Evolutionary conservation across 305 asterid genomes (phyloP).

Genomic region (Rubia balearica): DNA sequence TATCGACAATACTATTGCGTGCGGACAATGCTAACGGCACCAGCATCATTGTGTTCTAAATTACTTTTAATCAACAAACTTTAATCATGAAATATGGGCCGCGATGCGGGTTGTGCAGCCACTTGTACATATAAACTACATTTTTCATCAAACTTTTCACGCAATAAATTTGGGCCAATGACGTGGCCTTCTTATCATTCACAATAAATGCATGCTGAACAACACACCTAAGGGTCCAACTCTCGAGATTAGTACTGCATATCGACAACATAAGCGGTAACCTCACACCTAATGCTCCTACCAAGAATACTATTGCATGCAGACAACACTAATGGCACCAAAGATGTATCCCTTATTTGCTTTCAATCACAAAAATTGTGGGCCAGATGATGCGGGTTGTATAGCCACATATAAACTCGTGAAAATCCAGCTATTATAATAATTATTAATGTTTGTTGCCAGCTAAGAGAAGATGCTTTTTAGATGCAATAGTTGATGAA

Average conservation of each 20-base stretch:
- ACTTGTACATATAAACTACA: neutral
- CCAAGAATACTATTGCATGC: neutral
- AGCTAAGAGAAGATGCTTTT: conserved; percentile 1
- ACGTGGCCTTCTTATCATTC: neutral
- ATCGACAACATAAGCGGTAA: neutral
- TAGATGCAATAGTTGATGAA: neutral
- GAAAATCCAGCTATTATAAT: neutral
- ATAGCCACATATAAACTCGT: neutral
- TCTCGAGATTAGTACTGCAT: neutral
- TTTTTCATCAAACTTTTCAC: neutral
- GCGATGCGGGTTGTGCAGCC: too few species aligned
- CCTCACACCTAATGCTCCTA: conserved; percentile 6
- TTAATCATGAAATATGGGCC: too few species aligned
- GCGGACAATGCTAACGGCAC: neutral
- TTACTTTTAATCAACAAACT: too few species aligned
- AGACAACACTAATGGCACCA: conserved; percentile 2
- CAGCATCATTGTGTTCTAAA: neutral
- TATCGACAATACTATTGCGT: neutral
- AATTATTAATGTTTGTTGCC: conserved; percentile 2
- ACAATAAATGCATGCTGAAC: conserved; percentile 1
- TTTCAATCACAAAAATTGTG: neutral
- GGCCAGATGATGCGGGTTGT: neutral
- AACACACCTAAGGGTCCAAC: neutral
- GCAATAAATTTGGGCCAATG: neutral
- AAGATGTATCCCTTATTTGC: neutral